Evolutionary conservation across 371 early-diverging fungal genomes (phyloP).

Genomic region (Smittium culicis): DNA sequence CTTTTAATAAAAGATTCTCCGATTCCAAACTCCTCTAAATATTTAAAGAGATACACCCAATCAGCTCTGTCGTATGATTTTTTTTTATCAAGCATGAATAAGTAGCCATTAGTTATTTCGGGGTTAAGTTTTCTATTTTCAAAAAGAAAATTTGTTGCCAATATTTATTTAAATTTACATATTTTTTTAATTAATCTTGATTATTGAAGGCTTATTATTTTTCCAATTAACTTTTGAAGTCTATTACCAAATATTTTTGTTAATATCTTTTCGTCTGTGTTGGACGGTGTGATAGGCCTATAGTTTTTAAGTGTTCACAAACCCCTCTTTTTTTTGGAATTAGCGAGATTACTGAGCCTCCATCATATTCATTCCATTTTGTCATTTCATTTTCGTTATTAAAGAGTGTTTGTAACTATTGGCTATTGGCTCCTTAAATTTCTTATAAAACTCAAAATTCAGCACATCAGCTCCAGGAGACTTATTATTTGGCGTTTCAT

Average conservation of each 20-base stretch:
- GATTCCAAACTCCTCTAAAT: slow-evolving; percentile 3
- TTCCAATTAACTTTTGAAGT: neutral
- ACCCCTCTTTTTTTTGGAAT: neutral
- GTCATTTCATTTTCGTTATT: neutral
- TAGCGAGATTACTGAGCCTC: neutral
- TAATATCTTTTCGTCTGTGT: neutral
- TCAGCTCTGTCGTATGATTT: slow-evolving; percentile 9
- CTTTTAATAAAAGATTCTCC: neutral
- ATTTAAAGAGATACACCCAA: slow-evolving; percentile 4
- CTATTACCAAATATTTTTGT: slow-evolving; percentile 3
- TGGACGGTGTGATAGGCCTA: neutral
- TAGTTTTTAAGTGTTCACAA: neutral
- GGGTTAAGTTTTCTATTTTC: neutral
- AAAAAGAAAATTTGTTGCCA: slow-evolving; percentile 1
- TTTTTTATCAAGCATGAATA: slow-evolving; percentile 6
- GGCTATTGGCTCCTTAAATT: neutral
- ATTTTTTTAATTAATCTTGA: slow-evolving; percentile 3
- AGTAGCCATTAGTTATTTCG: slow-evolving; percentile 1
- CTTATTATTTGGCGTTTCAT: slow-evolving; percentile 4
- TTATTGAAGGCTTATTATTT: neutral
- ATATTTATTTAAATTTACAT: slow-evolving; percentile 6
- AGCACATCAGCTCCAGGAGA: slow-evolving; percentile 13
- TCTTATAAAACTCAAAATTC: slow-evolving; percentile 11
- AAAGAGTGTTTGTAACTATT: neutral
- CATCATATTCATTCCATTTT: neutral